These are phyloP conservation scores for Pseudogymnoascus sp. DNA, from an alignment of 2,329 filamentous ascomycete genomes.

Conservation along the genomic window DNA sequence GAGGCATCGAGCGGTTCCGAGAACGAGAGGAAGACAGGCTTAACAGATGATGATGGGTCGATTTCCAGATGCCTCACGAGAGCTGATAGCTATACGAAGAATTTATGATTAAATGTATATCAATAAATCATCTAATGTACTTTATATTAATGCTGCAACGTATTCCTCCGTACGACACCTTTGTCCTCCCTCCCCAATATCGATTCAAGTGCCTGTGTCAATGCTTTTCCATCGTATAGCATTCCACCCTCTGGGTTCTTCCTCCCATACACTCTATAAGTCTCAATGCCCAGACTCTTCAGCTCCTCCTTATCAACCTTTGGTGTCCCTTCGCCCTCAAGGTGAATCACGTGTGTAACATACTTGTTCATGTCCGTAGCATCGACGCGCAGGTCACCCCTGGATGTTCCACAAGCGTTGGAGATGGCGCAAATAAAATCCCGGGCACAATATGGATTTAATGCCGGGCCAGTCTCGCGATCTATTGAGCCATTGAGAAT, in stretches of 20 bases:
- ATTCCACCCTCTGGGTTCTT: constrained; percentile 45
- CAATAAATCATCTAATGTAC: neutral
- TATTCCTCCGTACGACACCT: constrained; percentile 51
- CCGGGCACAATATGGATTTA: constrained; percentile 57
- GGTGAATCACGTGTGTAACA: constrained; percentile 75
- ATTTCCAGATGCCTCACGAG: neutral
- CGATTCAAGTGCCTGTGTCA: constrained; percentile 68
- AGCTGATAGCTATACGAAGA: neutral
- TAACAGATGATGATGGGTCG: neutral
- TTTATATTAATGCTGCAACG: constrained; percentile 31
- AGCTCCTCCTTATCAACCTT: constrained; percentile 60
- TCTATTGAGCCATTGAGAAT: constrained; percentile 75
- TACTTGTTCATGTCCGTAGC: constrained; percentile 40
- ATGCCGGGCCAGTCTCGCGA: constrained; percentile 72
- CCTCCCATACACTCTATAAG: constrained; percentile 68
- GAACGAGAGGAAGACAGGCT: neutral
- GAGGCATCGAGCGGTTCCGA: neutral
- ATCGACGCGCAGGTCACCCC: constrained; percentile 23
- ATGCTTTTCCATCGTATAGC: constrained; percentile 67
- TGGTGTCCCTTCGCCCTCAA: constrained; percentile 65
- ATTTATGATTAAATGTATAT: neutral
- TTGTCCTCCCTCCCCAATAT: constrained; percentile 61
- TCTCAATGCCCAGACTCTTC: constrained; percentile 62
- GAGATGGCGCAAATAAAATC: constrained; percentile 80
- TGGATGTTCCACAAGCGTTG: constrained; percentile 47